Evolutionary conservation across 148 eudicot genomes (phyloP).

Genomic region (Spergularia bocconei): DNA sequence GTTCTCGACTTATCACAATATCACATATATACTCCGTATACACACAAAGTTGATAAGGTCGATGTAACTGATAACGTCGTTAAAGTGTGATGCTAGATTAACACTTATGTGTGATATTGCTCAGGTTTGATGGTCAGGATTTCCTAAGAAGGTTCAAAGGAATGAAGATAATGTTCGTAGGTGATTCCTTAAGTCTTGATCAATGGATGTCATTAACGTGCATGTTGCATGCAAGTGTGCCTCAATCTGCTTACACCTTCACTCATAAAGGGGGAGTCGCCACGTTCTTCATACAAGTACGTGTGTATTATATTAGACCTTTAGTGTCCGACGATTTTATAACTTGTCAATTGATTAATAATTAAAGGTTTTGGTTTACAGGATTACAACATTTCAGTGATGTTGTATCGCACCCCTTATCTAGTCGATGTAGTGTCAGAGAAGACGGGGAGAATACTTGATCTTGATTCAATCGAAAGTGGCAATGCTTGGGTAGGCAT

Average conservation of each 20-base stretch:
- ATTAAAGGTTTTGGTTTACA: not conserved
- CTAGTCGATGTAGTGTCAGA: conserved; percentile 50
- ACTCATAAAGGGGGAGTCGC: not conserved
- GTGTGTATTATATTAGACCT: not conserved
- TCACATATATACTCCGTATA: too few relatives aligned
- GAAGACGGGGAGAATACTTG: conserved; percentile 39
- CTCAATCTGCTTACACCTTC: conserved; percentile 19
- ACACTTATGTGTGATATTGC: not conserved
- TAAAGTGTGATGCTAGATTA: too few relatives aligned
- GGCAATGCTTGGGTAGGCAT: conserved; percentile 54
- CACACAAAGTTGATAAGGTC: too few relatives aligned
- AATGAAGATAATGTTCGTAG: conserved; percentile 50
- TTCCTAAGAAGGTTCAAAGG: conserved; percentile 31
- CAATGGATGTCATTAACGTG: conserved; percentile 54
- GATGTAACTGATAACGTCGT: too few relatives aligned
- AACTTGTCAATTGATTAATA: not conserved
- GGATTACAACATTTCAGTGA: conserved; percentile 34
- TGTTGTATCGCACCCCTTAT: conserved; percentile 25
- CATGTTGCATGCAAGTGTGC: conserved; percentile 39
- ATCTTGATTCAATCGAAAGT: conserved; percentile 40
- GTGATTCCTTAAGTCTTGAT: conserved; percentile 45
- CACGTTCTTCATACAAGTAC: conserved; percentile 11
- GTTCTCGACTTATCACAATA: too few relatives aligned
- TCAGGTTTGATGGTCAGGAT: conserved; percentile 36
- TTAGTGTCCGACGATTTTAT: not conserved